Evolutionary conservation across 2,329 filamentous ascomycete genomes (phyloP), one percentile per base, ranked within the genome.

Genomic region (Hymenoscyphus linearis): DNA sequence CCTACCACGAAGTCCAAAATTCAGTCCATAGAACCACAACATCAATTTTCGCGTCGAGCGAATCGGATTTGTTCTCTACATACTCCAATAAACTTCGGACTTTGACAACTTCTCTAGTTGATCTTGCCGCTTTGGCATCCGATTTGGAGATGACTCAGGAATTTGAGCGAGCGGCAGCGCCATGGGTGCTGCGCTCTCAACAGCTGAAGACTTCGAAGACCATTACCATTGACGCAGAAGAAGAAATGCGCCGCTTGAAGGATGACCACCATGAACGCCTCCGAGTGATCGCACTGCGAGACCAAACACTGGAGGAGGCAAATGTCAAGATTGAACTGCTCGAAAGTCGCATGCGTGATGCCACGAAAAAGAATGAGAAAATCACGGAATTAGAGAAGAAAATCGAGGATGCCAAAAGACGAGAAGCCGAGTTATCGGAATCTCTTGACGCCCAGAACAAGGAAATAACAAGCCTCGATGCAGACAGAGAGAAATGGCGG

Each of bases 261-360:
- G 90, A 93, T 58, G 88, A 93, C 67, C 84, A 95, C 66, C 85
- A 87, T 66, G 90, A 93, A 70, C 86, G 89, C 22, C 88, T 90
- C 3, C 86, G 88, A 59, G 81, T 84, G 3, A 82, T 91, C 61
- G 85, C 88, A 1, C 82, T 87, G 65, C 86, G 88, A 64, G 91
- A 96, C 66, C 90, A 93, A 72, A 87, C 88, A 37, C 84, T 96
- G 58, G 92, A 96, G 74, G 93, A 96, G 62, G 83, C 90, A 26
- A 84, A 88, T n/a, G 88, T 97, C 67, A 93, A 95, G 74, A 96
- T 97, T 67, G 93, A 97, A 75, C 90, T 95, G 47, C 85, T 98
- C 40, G 90, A 96, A 74, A 90, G 90, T 7, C 83, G 91, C 61
- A 93, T 95, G 87, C 86, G 87, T 61, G 92, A 96, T 71, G 90